Base-by-base conservation (phyloP, 2,329 filamentous ascomycete species). In the Neofusicoccum kwambonambiense region DNA sequence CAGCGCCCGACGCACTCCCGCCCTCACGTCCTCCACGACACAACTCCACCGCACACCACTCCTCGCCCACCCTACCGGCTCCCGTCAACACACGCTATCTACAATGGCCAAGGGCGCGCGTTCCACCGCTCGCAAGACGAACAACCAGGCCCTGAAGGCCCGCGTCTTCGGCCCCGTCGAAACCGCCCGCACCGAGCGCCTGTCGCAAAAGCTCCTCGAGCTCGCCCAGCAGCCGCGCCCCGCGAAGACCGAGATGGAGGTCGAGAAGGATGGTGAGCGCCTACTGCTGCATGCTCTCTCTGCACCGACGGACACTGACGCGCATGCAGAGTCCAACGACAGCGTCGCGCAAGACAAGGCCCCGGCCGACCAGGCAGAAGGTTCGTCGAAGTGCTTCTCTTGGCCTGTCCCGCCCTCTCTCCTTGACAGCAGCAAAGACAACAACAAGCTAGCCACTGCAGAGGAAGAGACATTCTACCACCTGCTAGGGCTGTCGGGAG, bases 81-180 rank as follows among this genome's bases (percentile, higher is more conserved):
- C 35, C 62, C 42, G 22, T 15, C 50, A 13, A 61, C 75, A 84
- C 64, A 27, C 17, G 31, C 15, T 11, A n/a, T 45, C 22, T 15
- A 47, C 64, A 71, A 98, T 97, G 94, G 94, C 93, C 27, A 97
- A 96, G 78, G 90, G 91, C 75, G 83, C 90, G 67, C 86, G 94
- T 76, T 87, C 93, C 69, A 96, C 90, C 76, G 83, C 86, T 69
- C 87, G 84, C 72, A 97, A 97, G 82, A 84, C 85, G 73, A 97
- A 97, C 82, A 92, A 93, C 81, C 84, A 86, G 70, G 89, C 87
- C 72, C 85, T 97, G 69, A 93, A 93, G 78, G 83, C 86, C 69
- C 88, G 87, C 69, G 90, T 97, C 69, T 97, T 96, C 79, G 91
- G 90, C 1, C 94, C 94, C 15, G 88, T 89, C 64, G 92, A 94